Conservation (phyloP, 768 basidiomycete genomes). For the Tremella yokohamensis region DNA sequence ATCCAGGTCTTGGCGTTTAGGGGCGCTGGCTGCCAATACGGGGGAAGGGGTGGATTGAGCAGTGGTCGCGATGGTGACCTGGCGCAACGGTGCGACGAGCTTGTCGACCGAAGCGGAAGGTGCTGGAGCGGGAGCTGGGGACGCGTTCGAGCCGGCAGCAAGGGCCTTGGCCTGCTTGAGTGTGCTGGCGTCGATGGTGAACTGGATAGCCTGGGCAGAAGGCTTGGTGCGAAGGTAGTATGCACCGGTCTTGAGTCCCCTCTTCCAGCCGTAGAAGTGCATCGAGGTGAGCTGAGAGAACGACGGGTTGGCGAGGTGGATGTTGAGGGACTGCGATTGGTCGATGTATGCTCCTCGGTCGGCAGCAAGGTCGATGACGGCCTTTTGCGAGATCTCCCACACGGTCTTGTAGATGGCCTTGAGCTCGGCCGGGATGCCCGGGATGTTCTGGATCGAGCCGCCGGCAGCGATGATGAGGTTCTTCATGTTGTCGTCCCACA, state of each 20-base stretch:
- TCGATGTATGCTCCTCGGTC: conserved; percentile 98
- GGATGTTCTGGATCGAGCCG: conserved; percentile 72
- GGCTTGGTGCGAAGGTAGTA: conserved; percentile 89
- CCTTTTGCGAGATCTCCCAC: conserved; percentile 99
- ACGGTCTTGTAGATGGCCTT: conserved; percentile 99
- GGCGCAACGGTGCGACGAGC: conserved; percentile 35
- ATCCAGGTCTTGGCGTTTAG: conserved; percentile 3
- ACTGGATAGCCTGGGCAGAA: conserved; percentile 93
- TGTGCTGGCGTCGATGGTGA: conserved; percentile 83
- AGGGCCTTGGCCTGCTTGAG: conserved; percentile 52
- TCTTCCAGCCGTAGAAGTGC: conserved; percentile 91
- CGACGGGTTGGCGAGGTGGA: conserved; percentile 85
- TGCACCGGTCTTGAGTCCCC: conserved; percentile 98
- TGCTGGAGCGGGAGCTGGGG: conserved; percentile 19
- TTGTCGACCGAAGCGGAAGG: conserved; percentile 17
- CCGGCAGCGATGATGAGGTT: conserved; percentile 98
- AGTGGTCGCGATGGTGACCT: conserved; percentile 40
- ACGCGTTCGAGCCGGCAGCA: conserved; percentile 17
- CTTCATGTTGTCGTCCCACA: conserved; percentile 99
- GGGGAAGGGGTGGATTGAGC: conserved; percentile 22
- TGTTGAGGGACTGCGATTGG: conserved; percentile 84
- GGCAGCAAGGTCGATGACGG: conserved; percentile 94
- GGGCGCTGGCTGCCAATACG: conserved; percentile 11
- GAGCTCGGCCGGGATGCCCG: conserved; percentile 79
- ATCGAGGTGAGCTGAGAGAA: conserved; percentile 68